These are phyloP conservation scores for Sarocladiaceae sp. DNA, from an alignment of 2,329 filamentous ascomycete species.

Conservation along the genomic window DNA sequence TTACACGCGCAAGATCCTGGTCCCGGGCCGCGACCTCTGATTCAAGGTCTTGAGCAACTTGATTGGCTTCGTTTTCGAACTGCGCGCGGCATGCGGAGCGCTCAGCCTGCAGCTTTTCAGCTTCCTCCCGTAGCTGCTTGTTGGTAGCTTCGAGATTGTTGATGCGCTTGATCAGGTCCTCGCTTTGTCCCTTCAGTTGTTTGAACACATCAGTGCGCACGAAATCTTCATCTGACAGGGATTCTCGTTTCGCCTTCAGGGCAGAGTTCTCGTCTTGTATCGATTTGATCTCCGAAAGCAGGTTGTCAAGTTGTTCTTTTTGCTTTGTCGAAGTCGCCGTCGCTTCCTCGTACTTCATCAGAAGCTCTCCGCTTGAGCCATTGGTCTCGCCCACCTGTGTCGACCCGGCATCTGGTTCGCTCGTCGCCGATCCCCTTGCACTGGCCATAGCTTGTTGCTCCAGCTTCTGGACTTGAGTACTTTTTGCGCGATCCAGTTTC, in stretches of 20 bases:
- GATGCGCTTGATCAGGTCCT: constrained; percentile 86
- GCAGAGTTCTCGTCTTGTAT: constrained; percentile 76
- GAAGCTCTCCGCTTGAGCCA: constrained; percentile 59
- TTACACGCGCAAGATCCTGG: constrained; percentile 79
- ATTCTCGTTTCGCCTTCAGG: constrained; percentile 63
- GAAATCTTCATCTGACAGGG: constrained; percentile 87
- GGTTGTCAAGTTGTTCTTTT: constrained; percentile 79
- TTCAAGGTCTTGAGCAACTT: constrained; percentile 71
- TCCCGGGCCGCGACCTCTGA: constrained; percentile 77
- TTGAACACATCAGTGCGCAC: constrained; percentile 92
- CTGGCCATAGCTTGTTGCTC: constrained; percentile 83
- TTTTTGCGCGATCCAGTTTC: constrained; percentile 85
- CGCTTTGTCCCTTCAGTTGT: constrained; percentile 81
- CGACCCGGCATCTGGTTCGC: constrained; percentile 2
- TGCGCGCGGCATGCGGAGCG: constrained; percentile 76
- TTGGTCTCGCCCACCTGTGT: constrained; percentile 41
- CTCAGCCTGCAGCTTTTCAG: constrained; percentile 80
- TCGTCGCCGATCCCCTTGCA: constrained; percentile 44
- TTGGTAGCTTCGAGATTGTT: constrained; percentile 91
- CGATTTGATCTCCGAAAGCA: constrained; percentile 71
- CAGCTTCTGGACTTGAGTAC: constrained; percentile 82
- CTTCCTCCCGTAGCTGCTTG: constrained; percentile 77
- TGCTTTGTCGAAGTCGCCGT: constrained; percentile 73
- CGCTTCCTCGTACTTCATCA: constrained; percentile 74
- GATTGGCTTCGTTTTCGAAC: constrained; percentile 75